Evolutionary conservation across 805 yeast genomes (phyloP), one percentile per base, ranked within the genome.

Genomic region (Metschnikowia corniflorae): DNA sequence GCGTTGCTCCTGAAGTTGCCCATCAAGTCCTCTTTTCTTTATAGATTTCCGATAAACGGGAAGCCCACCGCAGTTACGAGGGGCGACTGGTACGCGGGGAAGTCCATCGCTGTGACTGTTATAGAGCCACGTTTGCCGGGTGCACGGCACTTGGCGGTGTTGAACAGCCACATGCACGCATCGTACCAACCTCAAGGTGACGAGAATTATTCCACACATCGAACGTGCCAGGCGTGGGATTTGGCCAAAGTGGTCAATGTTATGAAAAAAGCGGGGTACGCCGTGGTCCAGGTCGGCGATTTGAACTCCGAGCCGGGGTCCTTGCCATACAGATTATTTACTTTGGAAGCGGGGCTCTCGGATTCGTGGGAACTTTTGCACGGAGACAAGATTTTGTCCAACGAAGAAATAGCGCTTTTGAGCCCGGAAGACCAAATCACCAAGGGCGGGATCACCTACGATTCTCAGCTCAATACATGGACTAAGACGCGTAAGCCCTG

Each of bases 51-150:
- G 0, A 76, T 93, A 43, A 93, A 91, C 58, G 98, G 98, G 2
- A 69, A 96, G 34, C 95, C 97, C 2, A 78, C 87, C 27, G 98
- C 98, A 0, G 82, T 93, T 46, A 82, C 77, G 65, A 68, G 97
- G 40, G 98, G 98, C 25, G 98, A 93, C 58, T 93, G 97, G 96
- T 86, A 76, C 48, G 98, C 93, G 16, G 98, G 98, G 7, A 93
- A 93, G 56, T 75, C 91, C 7, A 76, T 87, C 14, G 83, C 95
- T 0, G 78, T 87, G 3, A 83, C 95, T 0, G 40, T 61, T 12
- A 63, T 93, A 27, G 65, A 65, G 38, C 81, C 85, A 5, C 61
- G 75, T 2, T 50, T 54, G 13, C 61, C 69, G 0, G 65, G 63
- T 13, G 64, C 72, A 2, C 55, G 69, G 6, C 82, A 82, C 5